Evolutionary conservation across 2,329 filamentous ascomycete species (phyloP), one percentile per base, ranked within the genome.

Genomic region (Ophiostoma quercus): DNA sequence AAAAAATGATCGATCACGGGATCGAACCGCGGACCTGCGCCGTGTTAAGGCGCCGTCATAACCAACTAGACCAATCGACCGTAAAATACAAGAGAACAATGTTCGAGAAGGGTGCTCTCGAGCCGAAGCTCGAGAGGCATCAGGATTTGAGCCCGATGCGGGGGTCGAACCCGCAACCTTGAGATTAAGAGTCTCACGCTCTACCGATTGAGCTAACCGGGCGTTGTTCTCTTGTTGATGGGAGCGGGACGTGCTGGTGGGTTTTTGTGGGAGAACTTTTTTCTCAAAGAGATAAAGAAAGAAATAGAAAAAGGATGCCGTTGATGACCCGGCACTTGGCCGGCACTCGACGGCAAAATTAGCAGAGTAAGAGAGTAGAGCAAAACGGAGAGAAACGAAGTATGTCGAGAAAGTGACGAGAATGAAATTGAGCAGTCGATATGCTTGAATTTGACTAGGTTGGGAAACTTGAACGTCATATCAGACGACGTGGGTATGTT

Each of bases 161-260:
- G 82, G 82, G 81, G 80, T 83, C 82, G 74, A 76, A 76, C 75
- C 75, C 75, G 74, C 75, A 76, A 75, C 75, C 74, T 75, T 75
- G 73, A 74, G 74, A 75, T 84, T 85, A 85, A 86, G 87, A 89
- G 87, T 88, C 87, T 88, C 84, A 88, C 86, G 87, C 86, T 89
- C 87, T 89, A 88, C 85, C 84, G 84, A 87, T 87, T 87, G 85
- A 87, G 85, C 85, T 87, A 88, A 82, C 84, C 83, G 80, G 83
- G 83, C 83, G 72, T 73, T 71, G 51, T 57, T 57, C 71, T 73
- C 70, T 71, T 72, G 51, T 71, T 57, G 51, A 7, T 47, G 43
- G 16, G 43, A 47, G 43, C 43, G 43, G 43, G 43, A 16, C 3
- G 2, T 7, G 43, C 1, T 16, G 19, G 43, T 5, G 43, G 43